Evolutionary conservation across 129 eudicot genomes (phyloP).

Genomic region (Chrysanthemum seticuspe): DNA sequence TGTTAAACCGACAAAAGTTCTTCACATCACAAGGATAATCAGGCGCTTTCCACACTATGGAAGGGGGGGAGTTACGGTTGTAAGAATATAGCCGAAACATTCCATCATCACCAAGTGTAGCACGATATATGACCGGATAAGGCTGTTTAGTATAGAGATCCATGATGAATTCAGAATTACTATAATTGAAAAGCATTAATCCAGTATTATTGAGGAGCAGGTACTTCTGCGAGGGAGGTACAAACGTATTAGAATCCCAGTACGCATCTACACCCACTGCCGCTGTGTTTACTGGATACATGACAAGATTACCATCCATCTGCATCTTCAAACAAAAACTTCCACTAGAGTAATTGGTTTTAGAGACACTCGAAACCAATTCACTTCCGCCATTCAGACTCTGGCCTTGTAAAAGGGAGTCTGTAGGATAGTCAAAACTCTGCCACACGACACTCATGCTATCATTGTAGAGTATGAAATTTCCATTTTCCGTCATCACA

Average conservation of each 20-base stretch:
- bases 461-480: slow-evolving; percentile 24
- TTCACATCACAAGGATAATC: slow-evolving; percentile 22
- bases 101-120: slow-evolving; percentile 32
- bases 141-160: background rate
- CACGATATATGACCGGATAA: slow-evolving; percentile 15
- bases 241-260: background rate
- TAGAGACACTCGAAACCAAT: slow-evolving; percentile 37
- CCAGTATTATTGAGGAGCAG: slow-evolving; percentile 20
- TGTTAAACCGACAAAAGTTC: slow-evolving; percentile 26
- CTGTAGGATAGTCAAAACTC: slow-evolving; percentile 44
- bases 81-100: slow-evolving; percentile 28
- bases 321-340: slow-evolving; percentile 37
- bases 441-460: slow-evolving; percentile 29
- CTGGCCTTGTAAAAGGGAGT: slow-evolving; percentile 43
- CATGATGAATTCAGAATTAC: background rate
- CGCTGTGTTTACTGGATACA: slow-evolving; percentile 29
- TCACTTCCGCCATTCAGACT: slow-evolving; percentile 17
- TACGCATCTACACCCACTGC: background rate
- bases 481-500: slow-evolving; percentile 31
- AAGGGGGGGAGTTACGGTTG: background rate
- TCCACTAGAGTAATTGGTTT: slow-evolving; percentile 31
- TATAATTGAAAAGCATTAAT: background rate
- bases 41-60: background rate
- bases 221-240: background rate
- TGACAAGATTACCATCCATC: slow-evolving; percentile 38